Evolutionary conservation across 176 grass and related monocot species (phyloP).

Genomic region (Cocos nucifera): DNA sequence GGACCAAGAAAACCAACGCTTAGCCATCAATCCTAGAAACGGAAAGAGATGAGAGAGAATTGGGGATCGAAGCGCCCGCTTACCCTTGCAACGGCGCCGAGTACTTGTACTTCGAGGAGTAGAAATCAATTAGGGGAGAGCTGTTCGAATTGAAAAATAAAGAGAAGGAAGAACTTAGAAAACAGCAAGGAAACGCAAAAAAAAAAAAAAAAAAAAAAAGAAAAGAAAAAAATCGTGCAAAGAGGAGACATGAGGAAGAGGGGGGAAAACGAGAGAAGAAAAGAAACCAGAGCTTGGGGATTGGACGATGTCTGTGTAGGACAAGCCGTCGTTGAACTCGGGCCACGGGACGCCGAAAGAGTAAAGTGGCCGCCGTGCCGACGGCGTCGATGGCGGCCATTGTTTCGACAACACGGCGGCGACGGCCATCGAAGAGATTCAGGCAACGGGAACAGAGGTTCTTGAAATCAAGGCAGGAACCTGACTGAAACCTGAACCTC

Average conservation of each 20-base stretch:
- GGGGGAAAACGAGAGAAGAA: background rate
- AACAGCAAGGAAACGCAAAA: too few species aligned
- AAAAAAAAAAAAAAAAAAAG: too few species aligned
- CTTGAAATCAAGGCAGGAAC: too few species aligned
- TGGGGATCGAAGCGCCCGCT: conserved; percentile 4
- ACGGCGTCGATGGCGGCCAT: background rate
- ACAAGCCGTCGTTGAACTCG: conserved; percentile 73
- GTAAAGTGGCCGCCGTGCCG: conserved; percentile 20
- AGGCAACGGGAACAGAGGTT: too few species aligned
- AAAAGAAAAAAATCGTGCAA: background rate
- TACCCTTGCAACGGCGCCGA: conserved; percentile 70
- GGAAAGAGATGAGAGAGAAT: background rate
- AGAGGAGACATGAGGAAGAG: background rate
- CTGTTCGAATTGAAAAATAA: conserved; percentile 8
- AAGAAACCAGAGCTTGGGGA: conserved; percentile 27
- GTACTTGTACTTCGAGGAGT: conserved; percentile 60
- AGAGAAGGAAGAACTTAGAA: background rate
- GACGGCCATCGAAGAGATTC: conserved; percentile 5
- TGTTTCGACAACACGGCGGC: background rate
- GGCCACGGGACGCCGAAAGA: conserved; percentile 64
- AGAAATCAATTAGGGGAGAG: conserved; percentile 53
- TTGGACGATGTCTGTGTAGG: conserved; percentile 58
- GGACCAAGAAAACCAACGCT: too few species aligned
- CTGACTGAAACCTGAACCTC: too few species aligned
- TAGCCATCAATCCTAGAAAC: background rate